Evolutionary conservation across 768 basidiomycete species (phyloP), one percentile per base, ranked within the genome.

Genomic region (Chalciporus pseudorubinellus): DNA sequence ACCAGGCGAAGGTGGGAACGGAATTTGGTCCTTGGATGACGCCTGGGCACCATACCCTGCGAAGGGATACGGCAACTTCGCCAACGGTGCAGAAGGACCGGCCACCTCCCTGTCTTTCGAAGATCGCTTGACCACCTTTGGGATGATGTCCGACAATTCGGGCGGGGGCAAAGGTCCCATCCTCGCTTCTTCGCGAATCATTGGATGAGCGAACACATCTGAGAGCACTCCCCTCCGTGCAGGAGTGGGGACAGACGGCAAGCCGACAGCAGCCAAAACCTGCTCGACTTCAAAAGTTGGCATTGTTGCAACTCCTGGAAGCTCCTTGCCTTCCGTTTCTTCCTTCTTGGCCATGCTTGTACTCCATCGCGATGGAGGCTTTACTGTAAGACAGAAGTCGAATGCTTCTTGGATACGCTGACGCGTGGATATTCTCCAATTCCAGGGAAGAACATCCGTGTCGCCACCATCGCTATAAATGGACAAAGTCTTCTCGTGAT

Each of bases 401-500:
- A 82, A 92, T 0, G 87, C 86, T 48, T 89, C 89, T 58, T 85
- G 81, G 22, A 95, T 75, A 39, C 92, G 78, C 56, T 79, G 66
- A 19, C 83, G 76, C 2, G 90, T 89, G 55, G 78, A 74, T 49
- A 86, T 82, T 43, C 82, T 77, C 92, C 92, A 95, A 48, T 73
- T 73, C 92, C 92, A 95, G 6, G 83, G 79, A 20, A 93, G 76
- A 13, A 77, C 74, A 21, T 75, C 75, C 14, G 64, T 60, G 22
- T 80, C 64, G 16, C 51, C 61, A 1, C 65, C 55, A 45, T 83
- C 82, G 52, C 72, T 77, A 59, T 80, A 78, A 20, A 74, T 59
- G 4, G 81, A 76, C 38, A 74, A 64, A 3, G 73, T 73, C 72
- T 85, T 86, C 62, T 87, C 85, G 14, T 73, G 75, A 22, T 83